These are phyloP conservation scores for Blastomyces emzantsi DNA, from an alignment of 2,329 filamentous ascomycete species.

Conservation along the genomic window DNA sequence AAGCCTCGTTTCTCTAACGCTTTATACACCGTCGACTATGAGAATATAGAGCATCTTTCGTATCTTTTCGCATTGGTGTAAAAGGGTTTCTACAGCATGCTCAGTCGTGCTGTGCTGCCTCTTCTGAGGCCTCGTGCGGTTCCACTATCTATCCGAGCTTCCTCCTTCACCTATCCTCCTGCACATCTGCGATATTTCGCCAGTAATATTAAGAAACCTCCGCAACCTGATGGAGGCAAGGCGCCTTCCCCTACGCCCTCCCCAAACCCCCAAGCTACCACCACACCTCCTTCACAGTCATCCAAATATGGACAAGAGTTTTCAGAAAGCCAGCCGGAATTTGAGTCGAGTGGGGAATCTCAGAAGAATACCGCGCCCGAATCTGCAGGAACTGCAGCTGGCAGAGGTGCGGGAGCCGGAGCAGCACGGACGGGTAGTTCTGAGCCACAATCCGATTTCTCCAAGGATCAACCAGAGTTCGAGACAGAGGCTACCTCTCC, in stretches of 20 bases:
- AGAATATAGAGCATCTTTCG: conserved; percentile 14
- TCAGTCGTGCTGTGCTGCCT: conserved; percentile 39
- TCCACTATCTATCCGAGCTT: conserved; percentile 28
- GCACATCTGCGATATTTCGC: conserved; percentile 33
- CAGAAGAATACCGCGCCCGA: conserved; percentile 25
- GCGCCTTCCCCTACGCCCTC: conserved; percentile 16
- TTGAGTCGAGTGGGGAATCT: conserved; percentile 28
- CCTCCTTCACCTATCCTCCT: conserved; percentile 22
- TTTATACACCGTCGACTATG: conserved; percentile 16
- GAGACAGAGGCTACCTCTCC: conserved; percentile 22
- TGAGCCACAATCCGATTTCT: conserved; percentile 18
- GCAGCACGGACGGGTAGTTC: conserved; percentile 10
- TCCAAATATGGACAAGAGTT: conserved; percentile 20
- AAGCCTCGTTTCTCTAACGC: background rate
- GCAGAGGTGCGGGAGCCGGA: conserved; percentile 22
- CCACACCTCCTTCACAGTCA: conserved; percentile 11
- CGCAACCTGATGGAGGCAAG: conserved; percentile 21
- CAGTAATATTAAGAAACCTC: conserved; percentile 27
- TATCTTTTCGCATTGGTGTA: conserved; percentile 15
- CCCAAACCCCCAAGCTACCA: conserved; percentile 3
- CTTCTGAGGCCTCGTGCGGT: conserved; percentile 36
- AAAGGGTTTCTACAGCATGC: conserved; percentile 28
- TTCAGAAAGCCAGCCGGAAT: conserved; percentile 33
- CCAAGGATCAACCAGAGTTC: conserved; percentile 29
- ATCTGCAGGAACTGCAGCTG: conserved; percentile 20